Evolutionary conservation across 805 yeast genomes (phyloP).

Genomic region (Metahyphopichia silvanorum): DNA sequence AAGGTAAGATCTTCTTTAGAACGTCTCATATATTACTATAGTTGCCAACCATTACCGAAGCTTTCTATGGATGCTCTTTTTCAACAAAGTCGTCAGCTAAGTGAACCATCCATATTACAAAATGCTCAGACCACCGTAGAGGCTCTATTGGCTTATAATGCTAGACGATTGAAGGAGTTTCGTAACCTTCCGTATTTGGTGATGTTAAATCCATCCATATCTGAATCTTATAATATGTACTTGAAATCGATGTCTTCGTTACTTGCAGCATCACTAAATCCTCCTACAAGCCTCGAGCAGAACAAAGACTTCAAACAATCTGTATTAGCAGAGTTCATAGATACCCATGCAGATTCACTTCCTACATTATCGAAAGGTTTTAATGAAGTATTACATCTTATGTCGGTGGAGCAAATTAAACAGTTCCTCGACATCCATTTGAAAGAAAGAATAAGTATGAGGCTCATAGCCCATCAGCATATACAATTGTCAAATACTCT

Average conservation of each 20-base stretch:
- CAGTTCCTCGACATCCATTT: conserved; percentile 72
- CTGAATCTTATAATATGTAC: conserved; percentile 72
- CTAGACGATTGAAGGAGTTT: conserved; percentile 67
- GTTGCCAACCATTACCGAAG: conserved; percentile 50
- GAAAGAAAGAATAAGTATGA: conserved; percentile 80
- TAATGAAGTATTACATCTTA: conserved; percentile 52
- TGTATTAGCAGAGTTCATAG: conserved; percentile 57
- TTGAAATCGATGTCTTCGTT: conserved; percentile 56
- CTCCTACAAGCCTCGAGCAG: conserved; percentile 48
- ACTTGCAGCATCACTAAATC: conserved; percentile 29
- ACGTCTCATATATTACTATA: conserved; percentile 54
- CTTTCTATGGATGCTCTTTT: conserved; percentile 51
- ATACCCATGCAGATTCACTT: conserved; percentile 80
- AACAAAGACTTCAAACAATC: conserved; percentile 48
- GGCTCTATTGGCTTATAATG: conserved; percentile 56
- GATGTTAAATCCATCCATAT: conserved; percentile 81
- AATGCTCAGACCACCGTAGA: conserved; percentile 57
- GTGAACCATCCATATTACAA: conserved; percentile 30
- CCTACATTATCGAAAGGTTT: conserved; percentile 82
- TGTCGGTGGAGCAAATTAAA: conserved; percentile 50
- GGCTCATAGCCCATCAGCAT: conserved; percentile 84
- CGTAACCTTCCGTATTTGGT: conserved; percentile 79
- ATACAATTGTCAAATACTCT: conserved; percentile 51
- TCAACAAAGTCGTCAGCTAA: conserved; percentile 36
- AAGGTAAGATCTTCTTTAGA: conserved; percentile 57